These are phyloP conservation scores for Fomitopsis schrenkii DNA, from an alignment of 1,284 basidiomycete genomes.

Conservation along the genomic window DNA sequence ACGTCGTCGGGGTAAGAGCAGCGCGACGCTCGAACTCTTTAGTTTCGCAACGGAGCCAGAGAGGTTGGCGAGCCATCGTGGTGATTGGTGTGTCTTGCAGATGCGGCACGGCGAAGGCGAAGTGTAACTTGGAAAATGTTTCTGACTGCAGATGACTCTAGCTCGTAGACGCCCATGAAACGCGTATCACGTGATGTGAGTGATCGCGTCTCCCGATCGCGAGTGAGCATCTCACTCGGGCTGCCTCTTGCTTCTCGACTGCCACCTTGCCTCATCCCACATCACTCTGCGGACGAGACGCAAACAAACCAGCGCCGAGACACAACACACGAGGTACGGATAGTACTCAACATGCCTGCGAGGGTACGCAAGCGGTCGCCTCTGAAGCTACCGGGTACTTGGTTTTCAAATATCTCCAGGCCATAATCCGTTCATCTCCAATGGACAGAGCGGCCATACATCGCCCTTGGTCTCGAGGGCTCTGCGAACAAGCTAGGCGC, in stretches of 20 bases:
- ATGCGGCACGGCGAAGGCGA: not conserved
- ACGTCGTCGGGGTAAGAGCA: constrained; percentile 91
- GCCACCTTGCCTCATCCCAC: constrained; percentile 6
- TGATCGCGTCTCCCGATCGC: not conserved
- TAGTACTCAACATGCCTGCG: constrained; percentile 26
- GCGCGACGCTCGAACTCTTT: constrained; percentile 93
- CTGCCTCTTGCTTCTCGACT: not conserved
- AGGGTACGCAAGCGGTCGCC: constrained; percentile 29
- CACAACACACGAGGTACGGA: too few species aligned
- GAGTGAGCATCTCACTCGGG: not conserved
- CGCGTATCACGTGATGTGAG: constrained; percentile 1
- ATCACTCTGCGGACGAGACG: not conserved
- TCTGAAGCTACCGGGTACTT: constrained; percentile 24
- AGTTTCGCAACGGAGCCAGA: constrained; percentile 95
- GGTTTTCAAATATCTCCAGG: not conserved
- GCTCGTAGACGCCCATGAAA: not conserved
- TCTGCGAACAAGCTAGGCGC: constrained; percentile 99
- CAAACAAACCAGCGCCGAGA: too few species aligned
- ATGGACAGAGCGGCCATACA: constrained; percentile 50
- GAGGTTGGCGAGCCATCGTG: constrained; percentile 33
- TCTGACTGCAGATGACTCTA: constrained; percentile 18
- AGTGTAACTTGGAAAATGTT: not conserved
- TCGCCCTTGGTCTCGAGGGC: constrained; percentile 88
- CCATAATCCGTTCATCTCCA: not conserved
- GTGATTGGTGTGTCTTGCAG: not conserved